Evolutionary conservation across 2,329 filamentous ascomycete species (phyloP).

Genomic region (Sordariomycetes sp.): DNA sequence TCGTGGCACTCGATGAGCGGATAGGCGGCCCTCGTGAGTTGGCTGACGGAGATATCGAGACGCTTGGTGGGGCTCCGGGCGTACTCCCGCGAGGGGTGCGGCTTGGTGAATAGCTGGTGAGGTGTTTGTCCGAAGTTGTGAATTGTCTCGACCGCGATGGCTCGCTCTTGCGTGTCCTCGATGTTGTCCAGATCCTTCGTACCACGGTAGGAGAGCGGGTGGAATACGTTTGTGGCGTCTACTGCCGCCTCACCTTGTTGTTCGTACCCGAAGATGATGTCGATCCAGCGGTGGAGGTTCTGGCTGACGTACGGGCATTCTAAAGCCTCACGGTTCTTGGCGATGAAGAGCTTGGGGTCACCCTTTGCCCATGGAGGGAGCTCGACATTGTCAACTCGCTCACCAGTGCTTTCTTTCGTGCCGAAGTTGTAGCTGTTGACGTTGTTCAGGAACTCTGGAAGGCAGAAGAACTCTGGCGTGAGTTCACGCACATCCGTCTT

Average conservation of each 20-base stretch:
- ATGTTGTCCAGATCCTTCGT: slow-evolving; percentile 89
- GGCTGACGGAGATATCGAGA: slow-evolving; percentile 68
- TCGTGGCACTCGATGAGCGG: slow-evolving; percentile 70
- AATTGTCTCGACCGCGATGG: slow-evolving; percentile 89
- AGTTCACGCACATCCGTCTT: slow-evolving; percentile 92
- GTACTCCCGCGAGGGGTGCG: slow-evolving; percentile 69
- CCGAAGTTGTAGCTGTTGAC: slow-evolving; percentile 94
- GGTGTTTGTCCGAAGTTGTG: slow-evolving; percentile 98
- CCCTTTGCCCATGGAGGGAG: slow-evolving; percentile 97
- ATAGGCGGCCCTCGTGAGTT: slow-evolving; percentile 66
- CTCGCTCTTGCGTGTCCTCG: slow-evolving; percentile 72
- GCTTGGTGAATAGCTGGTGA: slow-evolving; percentile 78
- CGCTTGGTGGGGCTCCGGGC: slow-evolving; percentile 52
- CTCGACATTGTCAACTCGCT: slow-evolving; percentile 72
- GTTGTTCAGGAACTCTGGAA: slow-evolving; percentile 92
- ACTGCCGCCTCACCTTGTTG: slow-evolving; percentile 88
- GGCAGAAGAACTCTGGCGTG: slow-evolving; percentile 93
- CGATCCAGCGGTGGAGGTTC: slow-evolving; percentile 89
- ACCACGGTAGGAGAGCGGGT: slow-evolving; percentile 89
- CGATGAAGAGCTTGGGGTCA: slow-evolving; percentile 89
- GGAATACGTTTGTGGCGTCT: slow-evolving; percentile 89
- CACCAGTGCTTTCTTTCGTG: slow-evolving; percentile 66
- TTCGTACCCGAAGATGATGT: slow-evolving; percentile 88
- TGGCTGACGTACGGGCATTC: slow-evolving; percentile 89
- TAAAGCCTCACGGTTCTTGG: slow-evolving; percentile 88